Conservation (phyloP, 495 filamentous ascomycete species). For the Neohortaea acidophila region DNA sequence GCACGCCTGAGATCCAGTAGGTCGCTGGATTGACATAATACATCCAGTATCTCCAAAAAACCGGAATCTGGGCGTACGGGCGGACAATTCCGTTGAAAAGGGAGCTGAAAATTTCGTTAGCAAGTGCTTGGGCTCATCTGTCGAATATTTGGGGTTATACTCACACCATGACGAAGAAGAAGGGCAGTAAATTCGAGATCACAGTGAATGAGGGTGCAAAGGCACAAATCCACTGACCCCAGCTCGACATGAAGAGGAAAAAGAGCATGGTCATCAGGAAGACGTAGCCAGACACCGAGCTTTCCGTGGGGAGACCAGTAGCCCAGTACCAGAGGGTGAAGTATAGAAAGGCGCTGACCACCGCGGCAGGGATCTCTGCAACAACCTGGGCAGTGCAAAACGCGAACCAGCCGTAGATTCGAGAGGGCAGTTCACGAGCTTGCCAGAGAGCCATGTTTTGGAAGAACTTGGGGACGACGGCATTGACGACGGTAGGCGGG, state of each 20-base stretch:
- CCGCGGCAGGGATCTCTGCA: conserved; percentile 58
- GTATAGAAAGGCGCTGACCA: conserved; percentile 51
- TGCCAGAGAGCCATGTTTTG: conserved; percentile 61
- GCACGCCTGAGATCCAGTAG: conserved; percentile 60
- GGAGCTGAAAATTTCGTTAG: no score
- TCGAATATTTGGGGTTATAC: no score
- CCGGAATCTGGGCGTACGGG: conserved; percentile 24
- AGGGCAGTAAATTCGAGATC: conserved; percentile 60
- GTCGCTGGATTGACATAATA: conserved; percentile 28
- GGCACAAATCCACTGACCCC: conserved; percentile 76
- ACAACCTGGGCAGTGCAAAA: conserved; percentile 65
- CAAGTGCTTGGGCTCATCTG: no score
- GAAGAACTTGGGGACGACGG: conserved; percentile 74
- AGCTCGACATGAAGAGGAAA: conserved; percentile 60
- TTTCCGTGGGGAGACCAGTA: conserved; percentile 50
- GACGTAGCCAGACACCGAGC: conserved; percentile 56
- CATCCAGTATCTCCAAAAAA: conserved; percentile 32
- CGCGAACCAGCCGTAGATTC: conserved; percentile 72
- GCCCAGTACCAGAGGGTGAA: conserved; percentile 70
- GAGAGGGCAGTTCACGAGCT: conserved; percentile 55
- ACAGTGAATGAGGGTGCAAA: conserved; percentile 69
- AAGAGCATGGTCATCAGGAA: conserved; percentile 75
- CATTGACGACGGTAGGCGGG: conserved; percentile 55
- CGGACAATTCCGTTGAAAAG: conserved; percentile 50
- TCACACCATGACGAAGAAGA: conserved; percentile 70